Conservation (phyloP, 805 yeast species). For the Candida saitoana region DNA sequence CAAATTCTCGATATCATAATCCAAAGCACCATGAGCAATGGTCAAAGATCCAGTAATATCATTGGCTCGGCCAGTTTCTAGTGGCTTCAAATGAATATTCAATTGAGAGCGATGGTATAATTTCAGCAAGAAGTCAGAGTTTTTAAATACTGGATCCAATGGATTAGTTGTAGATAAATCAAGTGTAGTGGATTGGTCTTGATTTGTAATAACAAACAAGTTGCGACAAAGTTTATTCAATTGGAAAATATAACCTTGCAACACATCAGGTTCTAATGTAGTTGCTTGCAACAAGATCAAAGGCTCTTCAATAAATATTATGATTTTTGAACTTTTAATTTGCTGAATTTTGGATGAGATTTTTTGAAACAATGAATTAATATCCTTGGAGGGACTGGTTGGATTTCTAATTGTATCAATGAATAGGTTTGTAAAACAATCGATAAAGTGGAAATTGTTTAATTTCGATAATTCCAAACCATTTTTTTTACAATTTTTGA, state of each 20-base stretch:
- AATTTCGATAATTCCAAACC: slow-evolving; percentile 29
- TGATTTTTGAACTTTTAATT: slow-evolving; percentile 12
- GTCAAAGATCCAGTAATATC: slow-evolving; percentile 75
- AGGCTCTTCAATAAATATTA: slow-evolving; percentile 43
- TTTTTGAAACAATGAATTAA: slow-evolving; percentile 16
- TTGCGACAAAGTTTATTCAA: slow-evolving; percentile 30
- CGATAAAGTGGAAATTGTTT: slow-evolving; percentile 35
- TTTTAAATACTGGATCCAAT: slow-evolving; percentile 35
- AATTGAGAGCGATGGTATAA: slow-evolving; percentile 49
- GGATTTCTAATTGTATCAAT: slow-evolving; percentile 24
- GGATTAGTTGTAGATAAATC: slow-evolving; percentile 21
- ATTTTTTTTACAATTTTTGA: slow-evolving; percentile 34
- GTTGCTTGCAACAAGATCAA: slow-evolving; percentile 47
- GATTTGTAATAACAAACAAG: slow-evolving; percentile 34
- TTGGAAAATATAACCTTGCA: slow-evolving; percentile 29
- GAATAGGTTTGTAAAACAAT: slow-evolving; percentile 47
- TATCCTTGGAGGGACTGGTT: slow-evolving; percentile 11
- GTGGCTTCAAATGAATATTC: slow-evolving; percentile 57
- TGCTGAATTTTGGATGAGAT: slow-evolving; percentile 10
- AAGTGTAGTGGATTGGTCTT: slow-evolving; percentile 34
- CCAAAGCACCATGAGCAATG: slow-evolving; percentile 53
- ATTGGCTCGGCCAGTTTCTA: slow-evolving; percentile 75
- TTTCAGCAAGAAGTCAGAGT: slow-evolving; percentile 45
- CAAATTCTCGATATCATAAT: slow-evolving; percentile 17
- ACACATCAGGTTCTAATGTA: slow-evolving; percentile 26